Conservation (phyloP, 768 basidiomycete genomes). For the Trametes coccinea region DNA sequence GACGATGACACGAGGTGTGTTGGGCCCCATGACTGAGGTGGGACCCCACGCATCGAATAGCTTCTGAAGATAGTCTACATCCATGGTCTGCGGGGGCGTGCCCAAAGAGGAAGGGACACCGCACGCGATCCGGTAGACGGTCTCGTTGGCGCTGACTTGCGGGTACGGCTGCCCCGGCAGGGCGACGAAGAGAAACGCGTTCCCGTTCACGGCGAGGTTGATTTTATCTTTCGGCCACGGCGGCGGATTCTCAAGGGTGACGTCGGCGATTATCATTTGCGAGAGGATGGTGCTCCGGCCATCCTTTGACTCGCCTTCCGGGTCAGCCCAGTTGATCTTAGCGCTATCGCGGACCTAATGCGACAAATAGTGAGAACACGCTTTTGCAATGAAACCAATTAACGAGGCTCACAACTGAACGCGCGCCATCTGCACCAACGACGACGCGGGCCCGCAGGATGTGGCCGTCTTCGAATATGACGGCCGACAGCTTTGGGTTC, state of each 20-base stretch:
- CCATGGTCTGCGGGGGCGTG: conserved; percentile 38
- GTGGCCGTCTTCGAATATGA: conserved; percentile 49
- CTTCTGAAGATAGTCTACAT: conserved; percentile 44
- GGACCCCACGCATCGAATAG: conserved; percentile 45
- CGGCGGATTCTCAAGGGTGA: conserved; percentile 36
- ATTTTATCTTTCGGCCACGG: conserved; percentile 28
- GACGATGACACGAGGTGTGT: conserved; percentile 36
- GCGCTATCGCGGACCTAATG: conserved; percentile 43
- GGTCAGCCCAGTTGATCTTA: conserved; percentile 47
- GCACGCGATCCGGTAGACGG: conserved; percentile 43
- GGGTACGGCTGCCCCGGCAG: conserved; percentile 34
- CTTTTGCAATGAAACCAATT: neutral
- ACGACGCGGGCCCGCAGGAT: conserved; percentile 47
- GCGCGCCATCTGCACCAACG: conserved; percentile 53
- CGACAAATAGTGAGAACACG: neutral
- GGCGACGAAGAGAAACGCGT: conserved; percentile 39
- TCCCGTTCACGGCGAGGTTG: conserved; percentile 33
- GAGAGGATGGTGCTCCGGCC: conserved; percentile 33
- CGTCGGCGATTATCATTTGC: conserved; percentile 50
- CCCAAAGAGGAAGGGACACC: conserved; percentile 39
- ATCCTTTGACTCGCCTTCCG: conserved; percentile 31
- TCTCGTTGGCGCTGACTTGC: conserved; percentile 20
- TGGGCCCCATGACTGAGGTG: conserved; percentile 36
- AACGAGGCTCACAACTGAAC: conserved; percentile 40
- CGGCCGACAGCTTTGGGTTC: conserved; percentile 37